Evolutionary conservation across 1,284 basidiomycete genomes (phyloP), one percentile per base, ranked within the genome.

Genomic region (Acaromyces ingoldii): DNA sequence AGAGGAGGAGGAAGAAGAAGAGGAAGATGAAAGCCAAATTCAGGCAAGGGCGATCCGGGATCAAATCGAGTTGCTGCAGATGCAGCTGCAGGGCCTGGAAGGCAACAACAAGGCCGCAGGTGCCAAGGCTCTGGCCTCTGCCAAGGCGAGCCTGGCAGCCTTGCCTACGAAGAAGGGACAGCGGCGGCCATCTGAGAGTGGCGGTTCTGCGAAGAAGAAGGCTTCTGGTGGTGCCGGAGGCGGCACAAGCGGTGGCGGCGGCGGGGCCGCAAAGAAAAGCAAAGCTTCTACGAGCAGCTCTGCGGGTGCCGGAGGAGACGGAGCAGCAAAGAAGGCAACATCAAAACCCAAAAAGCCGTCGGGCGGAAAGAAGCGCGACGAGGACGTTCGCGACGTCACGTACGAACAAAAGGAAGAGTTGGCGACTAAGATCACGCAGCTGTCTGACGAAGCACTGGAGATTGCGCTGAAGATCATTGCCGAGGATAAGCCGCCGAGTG

Each of bases 1-100:
- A 29, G 75, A 74, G 22, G 79, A 78, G n/a, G 78, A 78, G 19
- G 77, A 65, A 24, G 66, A 63, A 6, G 71, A 65, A 4, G 70
- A 67, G 3, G 70, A 70, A 7, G 67, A 72, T 15, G 62, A 63
- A 1, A 60, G 62, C 13, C 62, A 62, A 7, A 65, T 65, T 4
- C 59, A 65, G 40, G 53, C 33, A 24, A 30, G 52, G 4, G 40
- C 37, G 50, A 52, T 73, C 34, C 60, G 63, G 39, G 58, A 57
- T 13, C 66, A 71, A 43, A 74, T 72, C 38, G 57, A 59, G 21
- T 57, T 59, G 53, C 57, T 74, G 5, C 51, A 70, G 13, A 43
- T 54, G 9, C 63, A 71, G 11, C 54, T 72, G 5, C 67, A 70
- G 13, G 60, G 56, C 42, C 57, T 71, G 47, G 58, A 58, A 53